Evolutionary conservation across 306 rosid species (phyloP).

Genomic region (Luffa aegyptiaca): DNA sequence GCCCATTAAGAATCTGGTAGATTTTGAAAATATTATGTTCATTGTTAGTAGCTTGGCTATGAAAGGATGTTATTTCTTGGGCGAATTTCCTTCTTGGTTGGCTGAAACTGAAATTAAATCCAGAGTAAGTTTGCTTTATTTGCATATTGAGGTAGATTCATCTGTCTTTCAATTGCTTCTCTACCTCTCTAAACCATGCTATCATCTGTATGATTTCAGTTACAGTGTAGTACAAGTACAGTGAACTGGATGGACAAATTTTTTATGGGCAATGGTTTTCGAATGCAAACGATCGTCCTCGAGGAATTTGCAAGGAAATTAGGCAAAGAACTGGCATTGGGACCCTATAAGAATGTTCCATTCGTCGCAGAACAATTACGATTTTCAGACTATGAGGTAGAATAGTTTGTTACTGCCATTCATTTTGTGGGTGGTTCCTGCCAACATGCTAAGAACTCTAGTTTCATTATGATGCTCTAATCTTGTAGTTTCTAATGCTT

Average conservation of each 20-base stretch:
- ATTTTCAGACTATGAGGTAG: conserved; percentile 66
- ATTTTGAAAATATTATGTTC: conserved; percentile 44
- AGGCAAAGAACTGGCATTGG: conserved; percentile 34
- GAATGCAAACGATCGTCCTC: conserved; percentile 39
- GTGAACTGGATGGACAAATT: conserved; percentile 44
- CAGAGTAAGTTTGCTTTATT: conserved; percentile 35
- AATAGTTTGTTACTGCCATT: not conserved
- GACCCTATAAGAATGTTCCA: conserved; percentile 25
- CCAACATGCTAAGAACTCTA: not conserved
- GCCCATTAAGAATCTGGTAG: conserved; percentile 45
- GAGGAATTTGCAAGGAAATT: conserved; percentile 37
- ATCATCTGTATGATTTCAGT: conserved; percentile 8
- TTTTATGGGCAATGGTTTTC: conserved; percentile 66
- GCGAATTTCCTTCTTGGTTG: conserved; percentile 61
- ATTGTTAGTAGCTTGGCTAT: conserved; percentile 44
- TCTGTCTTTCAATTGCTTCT: not conserved
- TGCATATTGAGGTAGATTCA: not conserved
- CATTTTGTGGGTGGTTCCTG: not conserved
- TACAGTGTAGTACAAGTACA: conserved; percentile 28
- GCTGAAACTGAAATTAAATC: conserved; percentile 32
- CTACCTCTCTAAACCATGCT: not conserved
- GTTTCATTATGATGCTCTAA: not conserved
- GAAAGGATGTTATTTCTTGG: conserved; percentile 49
- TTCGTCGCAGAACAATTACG: conserved; percentile 65
- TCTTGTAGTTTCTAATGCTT: not conserved